phyloP scores from a whole-genome alignment of 257 asterid species.

The Plantago elongata region DNA sequence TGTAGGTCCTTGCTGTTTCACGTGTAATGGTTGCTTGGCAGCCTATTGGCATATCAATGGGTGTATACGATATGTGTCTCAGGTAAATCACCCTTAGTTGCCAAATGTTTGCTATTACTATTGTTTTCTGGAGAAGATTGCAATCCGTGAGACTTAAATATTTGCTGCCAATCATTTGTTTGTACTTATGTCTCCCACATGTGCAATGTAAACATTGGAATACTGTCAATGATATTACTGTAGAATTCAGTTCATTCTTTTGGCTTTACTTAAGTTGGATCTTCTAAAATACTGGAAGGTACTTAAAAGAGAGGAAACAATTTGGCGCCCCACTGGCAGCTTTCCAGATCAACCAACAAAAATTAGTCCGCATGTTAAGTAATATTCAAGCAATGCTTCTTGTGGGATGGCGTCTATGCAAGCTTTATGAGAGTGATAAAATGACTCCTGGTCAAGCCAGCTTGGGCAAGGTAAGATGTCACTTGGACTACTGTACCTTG shows the following conservation, averaged over 20 bases:
- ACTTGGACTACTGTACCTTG: constrained; percentile 8
- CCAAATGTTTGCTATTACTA: no score
- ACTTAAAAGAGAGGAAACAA: constrained; percentile 92
- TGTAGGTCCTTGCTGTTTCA: constrained; percentile 92
- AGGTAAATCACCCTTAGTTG: constrained; percentile 40
- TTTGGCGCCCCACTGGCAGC: constrained; percentile 96
- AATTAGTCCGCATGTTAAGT: constrained; percentile 77
- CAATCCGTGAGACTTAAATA: not conserved
- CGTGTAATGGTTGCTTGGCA: constrained; percentile 95
- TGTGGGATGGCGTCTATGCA: constrained; percentile 95
- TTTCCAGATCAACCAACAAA: constrained; percentile 92
- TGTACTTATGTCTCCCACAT: not conserved
- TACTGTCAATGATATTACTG: not conserved
- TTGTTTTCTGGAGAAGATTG: not conserved
- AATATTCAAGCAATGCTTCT: constrained; percentile 88
- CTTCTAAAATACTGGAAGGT: constrained; percentile 40
- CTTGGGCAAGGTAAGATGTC: constrained; percentile 70
- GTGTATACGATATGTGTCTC: constrained; percentile 94
- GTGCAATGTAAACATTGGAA: not conserved
- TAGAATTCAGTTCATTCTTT: not conserved
- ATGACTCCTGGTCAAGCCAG: constrained; percentile 98
- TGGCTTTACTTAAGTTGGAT: constrained; percentile 12
- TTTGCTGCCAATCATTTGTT: not conserved
- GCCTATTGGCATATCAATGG: constrained; percentile 96
- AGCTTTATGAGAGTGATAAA: constrained; percentile 81